Conservation (phyloP, 805 yeast genomes). For the Candida pini region DNA sequence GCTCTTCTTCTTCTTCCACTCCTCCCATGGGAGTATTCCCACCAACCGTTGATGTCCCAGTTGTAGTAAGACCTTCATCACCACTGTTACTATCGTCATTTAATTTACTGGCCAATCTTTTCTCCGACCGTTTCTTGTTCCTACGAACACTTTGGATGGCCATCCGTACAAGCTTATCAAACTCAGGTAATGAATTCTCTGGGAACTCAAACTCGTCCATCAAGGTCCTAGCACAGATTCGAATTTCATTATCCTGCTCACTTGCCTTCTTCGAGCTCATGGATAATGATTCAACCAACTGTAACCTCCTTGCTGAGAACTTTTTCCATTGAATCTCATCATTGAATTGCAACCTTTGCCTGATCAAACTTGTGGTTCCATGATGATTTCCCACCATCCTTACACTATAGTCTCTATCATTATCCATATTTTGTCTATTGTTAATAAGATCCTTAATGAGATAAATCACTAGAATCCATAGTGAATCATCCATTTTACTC, state of each 20-base stretch:
- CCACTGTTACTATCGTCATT: slow-evolving; percentile 5
- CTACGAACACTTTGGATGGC: slow-evolving; percentile 92
- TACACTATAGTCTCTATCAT: too few relatives aligned
- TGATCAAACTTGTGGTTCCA: slow-evolving; percentile 38
- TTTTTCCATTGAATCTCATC: slow-evolving; percentile 86
- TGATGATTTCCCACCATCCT: too few relatives aligned
- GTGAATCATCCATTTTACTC: too few relatives aligned
- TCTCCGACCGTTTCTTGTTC: slow-evolving; percentile 66
- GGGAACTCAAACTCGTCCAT: slow-evolving; percentile 75
- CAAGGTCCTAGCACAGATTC: slow-evolving; percentile 69
- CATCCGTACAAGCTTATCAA: slow-evolving; percentile 85
- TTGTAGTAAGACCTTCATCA: not conserved
- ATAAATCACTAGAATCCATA: too few relatives aligned
- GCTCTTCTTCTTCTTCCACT: not conserved
- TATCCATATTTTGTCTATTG: too few relatives aligned
- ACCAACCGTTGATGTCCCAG: not conserved
- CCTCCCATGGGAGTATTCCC: not conserved
- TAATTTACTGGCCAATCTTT: slow-evolving; percentile 26
- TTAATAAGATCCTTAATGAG: too few relatives aligned
- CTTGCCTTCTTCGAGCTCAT: slow-evolving; percentile 69
- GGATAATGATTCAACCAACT: slow-evolving; percentile 72
- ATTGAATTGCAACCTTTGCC: slow-evolving; percentile 61
- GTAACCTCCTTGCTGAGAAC: slow-evolving; percentile 85
- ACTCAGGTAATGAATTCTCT: slow-evolving; percentile 54
- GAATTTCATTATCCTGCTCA: slow-evolving; percentile 84